A percentile compares a stretch with the other conserved stretches of the same genome.
Evolutionary conservation across 305 asterid species (phyloP).

Genomic region (Fraxinus nigra): DNA sequence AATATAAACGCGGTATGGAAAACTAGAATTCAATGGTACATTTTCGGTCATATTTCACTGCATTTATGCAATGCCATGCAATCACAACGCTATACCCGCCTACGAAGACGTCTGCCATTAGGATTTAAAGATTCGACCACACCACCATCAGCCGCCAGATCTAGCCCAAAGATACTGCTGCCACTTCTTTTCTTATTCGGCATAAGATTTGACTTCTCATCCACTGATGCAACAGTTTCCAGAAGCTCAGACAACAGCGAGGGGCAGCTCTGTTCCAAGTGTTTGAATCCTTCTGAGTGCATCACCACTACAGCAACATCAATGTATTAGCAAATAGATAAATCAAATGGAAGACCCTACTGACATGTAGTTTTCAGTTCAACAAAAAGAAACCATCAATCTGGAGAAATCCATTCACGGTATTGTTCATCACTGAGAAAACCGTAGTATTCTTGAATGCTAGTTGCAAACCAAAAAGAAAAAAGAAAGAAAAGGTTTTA

Average conservation of each 20-base stretch:
- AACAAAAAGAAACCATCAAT: constrained; percentile 3
- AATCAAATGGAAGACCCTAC: constrained; percentile 5
- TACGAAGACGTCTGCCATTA: constrained; percentile 45
- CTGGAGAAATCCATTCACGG: background rate
- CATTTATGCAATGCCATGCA: background rate
- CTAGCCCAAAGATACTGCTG: constrained; percentile 81
- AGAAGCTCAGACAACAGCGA: constrained; percentile 71
- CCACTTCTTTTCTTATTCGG: constrained; percentile 67
- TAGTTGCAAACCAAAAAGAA: background rate
- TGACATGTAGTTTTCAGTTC: background rate
- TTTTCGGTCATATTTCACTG: background rate
- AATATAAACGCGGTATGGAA: background rate
- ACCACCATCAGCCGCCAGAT: constrained; percentile 61
- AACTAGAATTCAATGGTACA: background rate
- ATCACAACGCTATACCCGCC: constrained; percentile 26
- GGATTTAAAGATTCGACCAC: constrained; percentile 57
- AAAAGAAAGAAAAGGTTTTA: background rate
- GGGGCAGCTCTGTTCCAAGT: constrained; percentile 80
- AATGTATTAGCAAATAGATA: constrained; percentile 22
- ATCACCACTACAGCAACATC: constrained; percentile 50
- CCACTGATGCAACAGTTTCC: constrained; percentile 78
- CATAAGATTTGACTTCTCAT: constrained; percentile 50
- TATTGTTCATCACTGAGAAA: background rate
- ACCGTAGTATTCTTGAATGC: background rate
- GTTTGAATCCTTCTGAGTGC: constrained; percentile 75